Base-by-base conservation (phyloP, 2,329 filamentous ascomycete genomes). In the Cryphonectria carpinicola region DNA sequence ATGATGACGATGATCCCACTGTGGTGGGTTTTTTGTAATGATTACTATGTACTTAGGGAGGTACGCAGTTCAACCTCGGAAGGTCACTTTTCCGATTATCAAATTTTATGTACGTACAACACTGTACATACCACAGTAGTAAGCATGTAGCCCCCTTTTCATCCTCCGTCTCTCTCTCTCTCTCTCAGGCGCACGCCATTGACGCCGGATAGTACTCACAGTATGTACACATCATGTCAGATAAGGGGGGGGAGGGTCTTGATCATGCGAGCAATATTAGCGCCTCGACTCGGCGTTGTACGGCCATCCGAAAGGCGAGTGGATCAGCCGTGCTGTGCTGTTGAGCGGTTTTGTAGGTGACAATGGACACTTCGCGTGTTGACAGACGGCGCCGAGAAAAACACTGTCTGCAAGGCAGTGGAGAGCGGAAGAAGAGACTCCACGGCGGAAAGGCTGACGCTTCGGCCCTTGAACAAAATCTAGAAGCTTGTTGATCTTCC, bases 221-320 rank as follows among this genome's bases (percentile, higher is more conserved):
- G 17, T 13, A 39, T 39, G 37, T 39, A 39, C 8, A 54, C n/a
- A 54, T 17, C 4, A 43, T 13, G 10, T 43, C 43, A 22, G 22
- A 10, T 7, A 7, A 17, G 6, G 17, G 43, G 19, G 14, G 7
- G 19, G 19, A 46, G 7, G 43, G 17, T 22, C 19, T 22, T 43
- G 13, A 10, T 22, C 22, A 25, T 13, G 37, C 32, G 32, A 14
- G 37, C 14, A 41, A 19, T 22, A 19, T 64, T 64, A 39, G 61
- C 61, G 39, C 41, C 39, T 64, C 61, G 61, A 39, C 61, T 64
- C 61, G 61, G 61, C 61, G 4, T 32, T 43, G 61, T 32, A 28
- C 19, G 61, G 17, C 39, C 61, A 46, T 11, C n/a, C 37, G 61
- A n/a, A 25, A n/a, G 5, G 6, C 32, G 58, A 17, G 58, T 35